Conservation (phyloP, 2,329 filamentous ascomycete genomes). For the Hymenotorrendiella dingleyae region DNA sequence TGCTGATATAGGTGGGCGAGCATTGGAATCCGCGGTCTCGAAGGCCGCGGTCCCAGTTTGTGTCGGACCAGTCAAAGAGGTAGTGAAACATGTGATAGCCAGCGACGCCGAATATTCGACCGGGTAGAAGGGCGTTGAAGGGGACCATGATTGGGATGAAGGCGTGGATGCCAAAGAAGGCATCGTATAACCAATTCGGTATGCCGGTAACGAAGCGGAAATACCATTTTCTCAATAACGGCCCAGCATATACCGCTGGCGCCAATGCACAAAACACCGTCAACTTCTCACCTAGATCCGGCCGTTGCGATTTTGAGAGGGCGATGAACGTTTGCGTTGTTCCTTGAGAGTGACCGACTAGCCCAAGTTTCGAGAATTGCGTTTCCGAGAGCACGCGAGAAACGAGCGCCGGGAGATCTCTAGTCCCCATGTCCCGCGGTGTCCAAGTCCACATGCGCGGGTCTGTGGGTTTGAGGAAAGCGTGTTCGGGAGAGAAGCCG, state of each 20-base stretch:
- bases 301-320: constrained; percentile 82
- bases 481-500: constrained; percentile 74
- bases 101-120: constrained; percentile 67
- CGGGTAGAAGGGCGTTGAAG: constrained; percentile 63
- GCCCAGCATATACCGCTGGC: constrained; percentile 84
- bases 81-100: constrained; percentile 88
- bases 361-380: constrained; percentile 72
- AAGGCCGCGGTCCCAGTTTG: constrained; percentile 75
- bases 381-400: constrained; percentile 78
- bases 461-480: constrained; percentile 62
- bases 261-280: constrained; percentile 88
- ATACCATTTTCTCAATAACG: constrained; percentile 78
- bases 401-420: constrained; percentile 77
- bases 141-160: constrained; percentile 94
- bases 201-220: constrained; percentile 88
- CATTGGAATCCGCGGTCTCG: constrained; percentile 86
- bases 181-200: constrained; percentile 66
- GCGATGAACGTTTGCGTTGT: constrained; percentile 86
- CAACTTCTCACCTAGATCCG: constrained; percentile 74
- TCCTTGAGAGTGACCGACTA: constrained; percentile 85
- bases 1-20: constrained; percentile 81
- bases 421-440: constrained; percentile 85
- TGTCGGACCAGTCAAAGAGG: constrained; percentile 82
- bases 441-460: constrained; percentile 98
- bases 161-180: constrained; percentile 85